Evolutionary conservation across 495 filamentous ascomycete species (phyloP).

Genomic region (Penicillium pulvis): DNA sequence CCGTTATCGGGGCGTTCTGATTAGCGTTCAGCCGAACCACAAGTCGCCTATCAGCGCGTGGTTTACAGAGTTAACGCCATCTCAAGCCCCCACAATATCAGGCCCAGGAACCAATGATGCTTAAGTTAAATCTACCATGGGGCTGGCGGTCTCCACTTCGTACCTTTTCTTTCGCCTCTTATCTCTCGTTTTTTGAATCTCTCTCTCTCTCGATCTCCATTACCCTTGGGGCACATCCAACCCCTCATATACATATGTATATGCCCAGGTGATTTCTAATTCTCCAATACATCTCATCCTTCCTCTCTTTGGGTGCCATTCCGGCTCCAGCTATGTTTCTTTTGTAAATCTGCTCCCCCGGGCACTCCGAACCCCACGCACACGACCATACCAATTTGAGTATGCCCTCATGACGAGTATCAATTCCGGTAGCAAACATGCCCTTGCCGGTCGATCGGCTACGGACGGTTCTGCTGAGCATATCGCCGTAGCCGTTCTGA

Average conservation of each 20-base stretch:
- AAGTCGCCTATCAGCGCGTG: neutral
- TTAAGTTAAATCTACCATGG: slow-evolving; percentile 5
- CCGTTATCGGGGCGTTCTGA: slow-evolving; percentile 10
- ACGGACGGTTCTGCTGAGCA: slow-evolving; percentile 14
- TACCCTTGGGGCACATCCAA: neutral
- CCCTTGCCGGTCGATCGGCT: slow-evolving; percentile 29
- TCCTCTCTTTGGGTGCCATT: neutral
- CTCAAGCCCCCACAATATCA: slow-evolving; percentile 2
- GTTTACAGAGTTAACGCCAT: neutral
- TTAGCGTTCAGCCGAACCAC: slow-evolving; percentile 4
- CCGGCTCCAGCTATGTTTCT: neutral
- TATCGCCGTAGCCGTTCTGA: slow-evolving; percentile 36
- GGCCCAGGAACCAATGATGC: neutral
- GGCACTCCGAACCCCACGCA: neutral
- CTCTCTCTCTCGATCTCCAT: neutral
- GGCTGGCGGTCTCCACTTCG: slow-evolving; percentile 19
- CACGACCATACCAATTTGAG: slow-evolving; percentile 5
- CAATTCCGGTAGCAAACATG: slow-evolving; percentile 16
- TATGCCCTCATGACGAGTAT: slow-evolving; percentile 31
- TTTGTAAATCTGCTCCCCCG: slow-evolving; percentile 12
- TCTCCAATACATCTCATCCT: neutral
- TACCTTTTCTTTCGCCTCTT: slow-evolving; percentile 20
- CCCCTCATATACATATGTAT: slow-evolving; percentile 3
- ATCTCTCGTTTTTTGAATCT: slow-evolving; percentile 12
- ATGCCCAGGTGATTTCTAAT: neutral